phyloP scores from a whole-genome alignment of 108 stramenopile species.

The Phaeodactylum tricornutum region DNA sequence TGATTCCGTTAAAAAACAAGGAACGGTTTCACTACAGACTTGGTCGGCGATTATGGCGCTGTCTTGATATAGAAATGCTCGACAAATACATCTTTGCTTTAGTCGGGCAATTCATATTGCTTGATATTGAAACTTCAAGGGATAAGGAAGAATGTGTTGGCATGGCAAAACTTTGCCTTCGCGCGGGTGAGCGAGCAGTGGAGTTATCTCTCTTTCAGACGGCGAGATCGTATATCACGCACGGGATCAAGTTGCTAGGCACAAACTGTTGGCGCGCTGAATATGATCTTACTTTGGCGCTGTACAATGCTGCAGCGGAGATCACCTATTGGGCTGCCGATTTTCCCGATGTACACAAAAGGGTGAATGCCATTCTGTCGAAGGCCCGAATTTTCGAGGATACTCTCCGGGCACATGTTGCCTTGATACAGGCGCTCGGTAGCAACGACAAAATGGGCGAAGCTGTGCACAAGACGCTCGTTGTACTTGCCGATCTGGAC shows the following conservation, averaged over 20 bases:
- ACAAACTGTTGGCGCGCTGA: constrained; percentile 26
- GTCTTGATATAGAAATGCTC: constrained; percentile 17
- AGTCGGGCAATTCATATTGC: constrained; percentile 30
- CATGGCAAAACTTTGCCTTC: constrained; percentile 32
- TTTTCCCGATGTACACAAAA: constrained; percentile 11
- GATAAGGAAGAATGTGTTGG: constrained; percentile 11
- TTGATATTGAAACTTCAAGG: constrained; percentile 13
- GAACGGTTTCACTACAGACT: constrained; percentile 32
- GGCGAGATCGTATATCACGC: constrained; percentile 28
- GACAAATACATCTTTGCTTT: constrained; percentile 27
- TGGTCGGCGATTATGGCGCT: constrained; percentile 29
- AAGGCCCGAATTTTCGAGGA: constrained; percentile 19
- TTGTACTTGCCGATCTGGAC: constrained; percentile 17
- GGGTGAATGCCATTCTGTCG: constrained; percentile 16
- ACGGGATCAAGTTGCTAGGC: constrained; percentile 38
- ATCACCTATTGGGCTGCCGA: constrained; percentile 10
- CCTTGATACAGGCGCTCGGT: constrained; percentile 24
- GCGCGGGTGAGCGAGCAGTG: constrained; percentile 31
- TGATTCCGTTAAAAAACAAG: constrained; percentile 20
- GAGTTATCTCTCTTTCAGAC: constrained; percentile 26
- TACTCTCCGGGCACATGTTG: constrained; percentile 20
- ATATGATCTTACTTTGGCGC: constrained; percentile 43
- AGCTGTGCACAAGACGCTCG: constrained; percentile 21
- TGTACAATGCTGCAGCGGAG: constrained; percentile 46
- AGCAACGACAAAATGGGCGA: constrained; percentile 7